A percentile compares a stretch with the other conserved stretches of the same genome.
phyloP scores from a whole-genome alignment of 148 eudicot species.

The Rhododendron griersonianum region DNA sequence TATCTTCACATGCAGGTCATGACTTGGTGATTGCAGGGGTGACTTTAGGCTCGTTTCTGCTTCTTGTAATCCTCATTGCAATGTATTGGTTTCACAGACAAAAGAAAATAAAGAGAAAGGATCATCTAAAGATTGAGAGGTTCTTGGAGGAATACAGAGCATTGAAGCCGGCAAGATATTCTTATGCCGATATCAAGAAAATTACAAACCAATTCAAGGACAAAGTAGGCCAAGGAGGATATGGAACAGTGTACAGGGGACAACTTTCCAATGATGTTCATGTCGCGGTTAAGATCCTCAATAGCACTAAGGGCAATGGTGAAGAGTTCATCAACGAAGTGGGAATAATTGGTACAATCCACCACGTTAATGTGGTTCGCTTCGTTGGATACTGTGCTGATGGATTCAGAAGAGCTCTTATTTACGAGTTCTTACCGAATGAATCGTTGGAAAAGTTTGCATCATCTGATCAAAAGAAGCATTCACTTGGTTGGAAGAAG shows the following conservation, averaged over 20 bases:
- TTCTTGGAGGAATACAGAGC: no score
- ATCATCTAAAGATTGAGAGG: no score
- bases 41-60: no score
- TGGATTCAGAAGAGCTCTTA: constrained; percentile 22
- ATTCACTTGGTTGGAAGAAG: constrained; percentile 7
- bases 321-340: constrained; percentile 30
- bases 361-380: constrained; percentile 25
- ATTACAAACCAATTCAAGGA: constrained; percentile 11
- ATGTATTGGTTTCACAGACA: no score
- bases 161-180: no score
- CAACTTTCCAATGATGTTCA: constrained; percentile 23
- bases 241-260: constrained; percentile 27
- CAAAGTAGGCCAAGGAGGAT: constrained; percentile 24
- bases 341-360: neutral
- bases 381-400: constrained; percentile 30
- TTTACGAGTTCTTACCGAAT: constrained; percentile 22
- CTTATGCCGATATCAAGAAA: no score
- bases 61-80: no score
- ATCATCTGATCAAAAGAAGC: neutral
- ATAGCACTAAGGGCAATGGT: constrained; percentile 16
- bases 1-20: no score
- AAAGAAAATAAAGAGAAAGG: no score
- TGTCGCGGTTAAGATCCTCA: constrained; percentile 29
- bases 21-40: no score
- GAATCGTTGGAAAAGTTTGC: constrained; percentile 20